Conservation (phyloP, 1,139 yeast species). For the Saccharomycopsis crataegensis region DNA sequence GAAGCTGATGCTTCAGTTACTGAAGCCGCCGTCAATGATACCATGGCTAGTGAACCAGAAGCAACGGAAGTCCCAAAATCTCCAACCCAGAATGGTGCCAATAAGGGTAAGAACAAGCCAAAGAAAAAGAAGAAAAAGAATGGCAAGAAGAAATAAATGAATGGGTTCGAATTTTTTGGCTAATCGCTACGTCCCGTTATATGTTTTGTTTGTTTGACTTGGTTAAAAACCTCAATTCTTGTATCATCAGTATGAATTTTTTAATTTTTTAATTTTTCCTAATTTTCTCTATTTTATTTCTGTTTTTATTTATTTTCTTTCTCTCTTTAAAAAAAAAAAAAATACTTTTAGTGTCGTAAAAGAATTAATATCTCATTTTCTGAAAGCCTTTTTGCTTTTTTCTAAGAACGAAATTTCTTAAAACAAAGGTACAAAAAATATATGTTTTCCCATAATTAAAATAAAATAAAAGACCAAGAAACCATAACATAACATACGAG, state of each 20-base stretch:
- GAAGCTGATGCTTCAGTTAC: background rate
- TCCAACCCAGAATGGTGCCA: background rate
- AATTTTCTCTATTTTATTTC: background rate
- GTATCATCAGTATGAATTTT: background rate
- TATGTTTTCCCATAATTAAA: too few relatives aligned
- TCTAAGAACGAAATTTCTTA: too few relatives aligned
- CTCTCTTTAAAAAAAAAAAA: too few relatives aligned
- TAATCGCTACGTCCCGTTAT: background rate
- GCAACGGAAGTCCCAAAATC: background rate
- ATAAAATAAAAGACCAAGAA: too few relatives aligned
- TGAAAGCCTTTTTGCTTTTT: too few relatives aligned
- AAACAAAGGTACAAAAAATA: too few relatives aligned
- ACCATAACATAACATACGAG: too few relatives aligned
- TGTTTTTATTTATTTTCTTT: background rate
- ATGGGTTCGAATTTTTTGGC: background rate
- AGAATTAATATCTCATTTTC: too few relatives aligned
- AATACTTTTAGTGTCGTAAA: too few relatives aligned
- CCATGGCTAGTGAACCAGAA: background rate
- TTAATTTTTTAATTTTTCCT: background rate
- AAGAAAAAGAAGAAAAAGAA: conserved; percentile 15
- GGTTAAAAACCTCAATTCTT: background rate
- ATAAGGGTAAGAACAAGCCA: conserved; percentile 8
- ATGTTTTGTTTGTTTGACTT: background rate
- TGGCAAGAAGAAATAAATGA: conserved; percentile 1
- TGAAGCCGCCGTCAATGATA: background rate